Conservation (phyloP, 371 early-diverging fungal species). For the Mucor saturninus region DNA sequence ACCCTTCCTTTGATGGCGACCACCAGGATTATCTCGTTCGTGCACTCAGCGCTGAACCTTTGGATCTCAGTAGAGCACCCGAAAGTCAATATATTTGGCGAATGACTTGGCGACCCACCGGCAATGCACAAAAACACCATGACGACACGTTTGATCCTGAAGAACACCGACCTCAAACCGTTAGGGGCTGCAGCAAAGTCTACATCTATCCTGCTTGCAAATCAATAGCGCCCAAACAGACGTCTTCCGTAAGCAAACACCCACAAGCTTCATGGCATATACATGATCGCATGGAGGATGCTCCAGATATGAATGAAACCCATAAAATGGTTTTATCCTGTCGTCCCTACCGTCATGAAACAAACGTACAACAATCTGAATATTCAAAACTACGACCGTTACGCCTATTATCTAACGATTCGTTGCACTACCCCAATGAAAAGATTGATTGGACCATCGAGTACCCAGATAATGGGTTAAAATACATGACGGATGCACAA, state of each 20-base stretch:
- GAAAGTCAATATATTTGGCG: slow-evolving; percentile 39
- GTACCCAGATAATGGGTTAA: slow-evolving; percentile 65
- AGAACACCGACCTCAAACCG: slow-evolving; percentile 1
- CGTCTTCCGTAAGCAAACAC: not conserved
- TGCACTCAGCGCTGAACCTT: slow-evolving; percentile 11
- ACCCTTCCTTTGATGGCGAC: slow-evolving; percentile 10
- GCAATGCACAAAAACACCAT: not conserved
- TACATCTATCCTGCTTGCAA: slow-evolving; percentile 41
- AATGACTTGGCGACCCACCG: slow-evolving; percentile 17
- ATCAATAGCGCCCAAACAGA: slow-evolving; percentile 7
- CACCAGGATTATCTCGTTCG: slow-evolving; percentile 14
- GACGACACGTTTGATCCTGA: not conserved
- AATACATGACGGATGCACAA: slow-evolving; percentile 27
- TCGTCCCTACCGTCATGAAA: slow-evolving; percentile 11
- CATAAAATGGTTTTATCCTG: slow-evolving; percentile 29
- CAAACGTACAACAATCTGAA: not conserved
- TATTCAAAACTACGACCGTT: slow-evolving; percentile 13
- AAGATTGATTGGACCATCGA: slow-evolving; percentile 50
- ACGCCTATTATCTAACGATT: slow-evolving; percentile 4
- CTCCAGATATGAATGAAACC: slow-evolving; percentile 3
- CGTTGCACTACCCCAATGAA: not conserved
- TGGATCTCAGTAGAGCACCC: slow-evolving; percentile 3
- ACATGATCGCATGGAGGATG: not conserved
- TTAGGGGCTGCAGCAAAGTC: slow-evolving; percentile 36
- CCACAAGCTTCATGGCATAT: slow-evolving; percentile 10